Evolutionary conservation across 1,284 basidiomycete genomes (phyloP).

Genomic region (Pseudozyma sp.): DNA sequence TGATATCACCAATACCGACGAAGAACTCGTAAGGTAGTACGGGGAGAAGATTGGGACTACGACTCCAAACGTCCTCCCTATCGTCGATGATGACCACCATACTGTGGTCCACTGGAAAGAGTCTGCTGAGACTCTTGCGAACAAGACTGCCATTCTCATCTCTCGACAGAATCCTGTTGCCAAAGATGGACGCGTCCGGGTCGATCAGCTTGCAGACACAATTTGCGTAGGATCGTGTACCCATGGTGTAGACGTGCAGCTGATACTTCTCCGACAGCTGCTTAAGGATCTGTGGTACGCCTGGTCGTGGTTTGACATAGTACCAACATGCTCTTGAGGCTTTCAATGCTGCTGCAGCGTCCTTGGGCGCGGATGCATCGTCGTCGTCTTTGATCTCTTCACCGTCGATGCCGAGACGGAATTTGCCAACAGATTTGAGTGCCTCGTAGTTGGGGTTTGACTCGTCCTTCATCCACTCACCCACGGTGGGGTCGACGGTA

Average conservation of each 20-base stretch:
- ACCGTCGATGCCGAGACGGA: constrained; percentile 84
- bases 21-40: constrained; percentile 98
- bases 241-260: constrained; percentile 99
- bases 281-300: constrained; percentile 82
- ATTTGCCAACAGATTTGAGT: constrained; percentile 84
- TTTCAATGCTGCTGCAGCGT: constrained; percentile 14
- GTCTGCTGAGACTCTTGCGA: constrained; percentile 86
- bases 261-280: constrained; percentile 84
- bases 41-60: constrained; percentile 91
- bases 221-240: constrained; percentile 94
- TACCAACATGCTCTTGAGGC: constrained; percentile 80
- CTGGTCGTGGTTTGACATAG: constrained; percentile 93
- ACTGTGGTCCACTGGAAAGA: constrained; percentile 91
- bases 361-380: constrained; percentile 27
- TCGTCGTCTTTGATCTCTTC: constrained; percentile 69
- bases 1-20: constrained; percentile 98
- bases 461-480: constrained; percentile 91
- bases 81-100: constrained; percentile 99
- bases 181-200: constrained; percentile 85
- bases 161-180: constrained; percentile 86
- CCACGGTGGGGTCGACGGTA: constrained; percentile 96
- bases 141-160: constrained; percentile 86
- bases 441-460: constrained; percentile 89
- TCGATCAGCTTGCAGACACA: constrained; percentile 94
- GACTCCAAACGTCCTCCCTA: constrained; percentile 96